Evolutionary conservation across 495 filamentous ascomycete genomes (phyloP).

Genomic region (Stereocaulon alpinum): DNA sequence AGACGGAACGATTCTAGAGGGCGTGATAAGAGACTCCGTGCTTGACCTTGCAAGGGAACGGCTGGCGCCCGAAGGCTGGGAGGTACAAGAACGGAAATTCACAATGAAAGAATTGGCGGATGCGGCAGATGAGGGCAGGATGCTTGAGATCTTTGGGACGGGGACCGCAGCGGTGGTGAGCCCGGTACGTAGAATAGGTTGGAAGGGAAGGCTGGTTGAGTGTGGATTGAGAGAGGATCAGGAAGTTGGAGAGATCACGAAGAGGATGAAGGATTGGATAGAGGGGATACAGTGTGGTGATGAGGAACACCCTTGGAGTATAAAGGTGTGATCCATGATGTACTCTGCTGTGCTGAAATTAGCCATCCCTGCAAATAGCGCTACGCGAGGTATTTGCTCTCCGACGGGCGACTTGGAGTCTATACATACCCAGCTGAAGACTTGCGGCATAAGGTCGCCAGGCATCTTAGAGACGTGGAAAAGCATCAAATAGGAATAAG

Average conservation of each 20-base stretch:
- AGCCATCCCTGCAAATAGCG: no score
- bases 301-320: slow-evolving; percentile 75
- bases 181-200: slow-evolving; percentile 79
- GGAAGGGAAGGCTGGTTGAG: slow-evolving; percentile 63
- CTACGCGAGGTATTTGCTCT: no score
- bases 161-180: slow-evolving; percentile 71
- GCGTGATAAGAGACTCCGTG: slow-evolving; percentile 84
- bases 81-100: slow-evolving; percentile 75
- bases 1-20: slow-evolving; percentile 94
- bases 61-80: slow-evolving; percentile 78
- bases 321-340: slow-evolving; percentile 5
- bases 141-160: slow-evolving; percentile 86
- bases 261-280: slow-evolving; percentile 90
- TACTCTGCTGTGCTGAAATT: no score
- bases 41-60: slow-evolving; percentile 72
- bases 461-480: no score
- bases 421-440: no score
- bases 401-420: no score
- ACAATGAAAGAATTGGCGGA: slow-evolving; percentile 74
- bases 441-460: no score
- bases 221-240: slow-evolving; percentile 67
- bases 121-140: slow-evolving; percentile 70
- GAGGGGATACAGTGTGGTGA: slow-evolving; percentile 91
- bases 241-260: slow-evolving; percentile 78
- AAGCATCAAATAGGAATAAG: no score